Evolutionary conservation across 139 green algal genomes (phyloP), one percentile per base, ranked within the genome.

Genomic region (Spirogloea muscicola): DNA sequence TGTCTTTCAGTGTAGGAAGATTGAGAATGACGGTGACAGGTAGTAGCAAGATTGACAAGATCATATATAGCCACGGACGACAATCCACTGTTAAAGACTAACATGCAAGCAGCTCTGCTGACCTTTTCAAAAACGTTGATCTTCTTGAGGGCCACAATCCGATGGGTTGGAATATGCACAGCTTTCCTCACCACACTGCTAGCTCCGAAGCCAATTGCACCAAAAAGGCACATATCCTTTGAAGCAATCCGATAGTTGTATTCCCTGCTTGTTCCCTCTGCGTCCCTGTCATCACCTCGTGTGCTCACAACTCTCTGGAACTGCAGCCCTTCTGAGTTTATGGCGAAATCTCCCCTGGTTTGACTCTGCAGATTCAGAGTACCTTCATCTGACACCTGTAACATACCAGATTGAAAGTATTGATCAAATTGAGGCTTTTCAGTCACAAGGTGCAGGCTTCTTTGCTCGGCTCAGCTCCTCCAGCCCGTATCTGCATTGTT

Each of bases 61-160:
- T n/a, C n/a, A n/a, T n/a, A n/a, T n/a, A n/a, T n/a, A n/a, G n/a
- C n/a, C n/a, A n/a, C n/a, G n/a, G n/a, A n/a, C n/a, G n/a, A n/a
- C n/a, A n/a, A n/a, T n/a, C n/a, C n/a, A n/a, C n/a, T n/a, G n/a
- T n/a, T n/a, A n/a, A n/a, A n/a, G n/a, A n/a, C n/a, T n/a, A n/a
- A n/a, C n/a, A n/a, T n/a, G n/a, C n/a, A n/a, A n/a, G n/a, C n/a
- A n/a, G n/a, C n/a, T n/a, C 25, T 34, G 18, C 74, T 57, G 9
- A 77, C 77, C 72, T 72, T 82, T 38, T 86, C 80, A 69, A 77
- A 72, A 7, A 83, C 75, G 49, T 75, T 83, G 48, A 86, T 79
- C 33, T 76, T 77, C 43, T 86, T 86, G 2, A 86, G 39, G 29
- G 80, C 80, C 5, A 86, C 46, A 33, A 82, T 58, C 29, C 75